These are phyloP conservation scores for Bipolaris cookei DNA, from an alignment of 2,329 filamentous ascomycete species.

Conservation along the genomic window DNA sequence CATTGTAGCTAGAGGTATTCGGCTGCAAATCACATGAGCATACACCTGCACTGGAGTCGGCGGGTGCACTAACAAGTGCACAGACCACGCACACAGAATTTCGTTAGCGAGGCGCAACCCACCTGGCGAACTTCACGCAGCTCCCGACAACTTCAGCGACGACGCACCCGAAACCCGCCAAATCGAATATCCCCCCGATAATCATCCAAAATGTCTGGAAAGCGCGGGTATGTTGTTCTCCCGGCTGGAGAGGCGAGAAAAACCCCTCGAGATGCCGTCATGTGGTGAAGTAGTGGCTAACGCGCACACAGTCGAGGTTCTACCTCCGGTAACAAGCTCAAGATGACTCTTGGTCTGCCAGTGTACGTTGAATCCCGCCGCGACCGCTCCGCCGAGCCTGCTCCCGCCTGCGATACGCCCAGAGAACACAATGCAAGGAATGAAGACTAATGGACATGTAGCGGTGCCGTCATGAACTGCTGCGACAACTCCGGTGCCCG, in stretches of 20 bases:
- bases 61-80: not conserved
- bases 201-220: conserved; percentile 24
- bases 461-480: conserved; percentile 99
- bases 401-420: conserved; percentile 9
- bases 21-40: not conserved
- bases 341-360: conserved; percentile 99
- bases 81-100: conserved; percentile 14
- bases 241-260: not conserved
- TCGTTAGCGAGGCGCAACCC: conserved; percentile 15
- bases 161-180: conserved; percentile 24
- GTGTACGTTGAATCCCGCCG: conserved; percentile 72
- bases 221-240: conserved; percentile 21
- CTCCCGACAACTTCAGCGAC: conserved; percentile 21
- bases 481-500: conserved; percentile 98
- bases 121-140: conserved; percentile 16
- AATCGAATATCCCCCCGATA: conserved; percentile 18
- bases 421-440: conserved; percentile 19
- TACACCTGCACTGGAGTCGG: not conserved
- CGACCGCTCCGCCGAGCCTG: conserved; percentile 19
- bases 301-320: conserved; percentile 68
- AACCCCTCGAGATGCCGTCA: not conserved
- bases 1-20: too few species aligned
- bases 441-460: conserved; percentile 53
- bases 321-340: conserved; percentile 99
- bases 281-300: conserved; percentile 30